Base-by-base conservation (phyloP, 2,329 filamentous ascomycete species). In the Shiraia sp. region DNA sequence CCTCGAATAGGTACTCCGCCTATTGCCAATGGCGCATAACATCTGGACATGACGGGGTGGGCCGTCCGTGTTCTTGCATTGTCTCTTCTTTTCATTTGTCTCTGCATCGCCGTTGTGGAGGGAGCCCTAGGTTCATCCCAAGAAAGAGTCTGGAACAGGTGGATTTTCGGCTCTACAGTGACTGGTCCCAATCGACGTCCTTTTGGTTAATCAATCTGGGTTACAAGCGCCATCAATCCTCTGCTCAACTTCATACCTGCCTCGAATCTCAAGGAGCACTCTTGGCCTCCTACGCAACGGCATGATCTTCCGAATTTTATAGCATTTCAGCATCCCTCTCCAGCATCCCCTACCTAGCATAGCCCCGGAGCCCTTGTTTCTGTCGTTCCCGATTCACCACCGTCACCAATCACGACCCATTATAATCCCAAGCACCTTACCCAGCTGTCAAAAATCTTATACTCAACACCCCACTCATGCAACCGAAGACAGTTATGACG, bases 1-100 rank as follows among this genome's bases (percentile, higher is more conserved):
- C 47, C 57, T 32, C 59, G 60, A 19, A 43, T 46, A 32, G 52
- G 54, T 26, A 44, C 45, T 27, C 51, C 47, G 38, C 51, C 51
- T 24, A 45, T 55, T n/a, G 44, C 56, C 12, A 66, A 54, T 53
- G 57, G 60, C 42, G 59, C 61, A 32, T 66, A 67, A 45, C 63
- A 61, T 55, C 19, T 47, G 60, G 61, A 68, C 66, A 60, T 55
- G 63, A 65, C 55, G 64, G 66, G 66, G 64, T 69, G 66, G 64
- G 65, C 66, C 62, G 61, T 66, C 57, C 50, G 61, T 59, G 66
- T 69, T 65, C 61, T 63, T 59, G 63, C 63, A 30, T 61, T 61
- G 37, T 64, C 36, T 59, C 27, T 66, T 55, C 39, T 59, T 41
- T 32, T 59, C 33, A 38, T 61, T 36, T 60, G 48, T 43, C 47